phyloP scores from a whole-genome alignment of 441 rosid genomes.

The Pelargonium fulgidum region DNA sequence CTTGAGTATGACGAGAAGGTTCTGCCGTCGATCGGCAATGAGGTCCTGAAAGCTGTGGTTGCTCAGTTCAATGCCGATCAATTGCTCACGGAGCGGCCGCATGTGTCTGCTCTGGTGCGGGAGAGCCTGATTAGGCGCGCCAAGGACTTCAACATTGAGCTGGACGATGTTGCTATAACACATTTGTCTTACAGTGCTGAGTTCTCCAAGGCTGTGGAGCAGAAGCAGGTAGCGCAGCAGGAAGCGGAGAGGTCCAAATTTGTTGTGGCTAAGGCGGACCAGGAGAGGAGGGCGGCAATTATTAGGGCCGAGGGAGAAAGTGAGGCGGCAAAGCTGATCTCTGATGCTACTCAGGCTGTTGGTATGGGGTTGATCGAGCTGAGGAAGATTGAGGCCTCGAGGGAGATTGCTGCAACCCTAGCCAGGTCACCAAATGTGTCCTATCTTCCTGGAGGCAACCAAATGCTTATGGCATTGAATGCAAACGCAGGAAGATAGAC shows the following conservation, averaged over 20 bases:
- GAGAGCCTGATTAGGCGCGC: constrained; percentile 72
- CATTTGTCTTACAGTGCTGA: constrained; percentile 85
- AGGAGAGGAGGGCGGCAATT: constrained; percentile 92
- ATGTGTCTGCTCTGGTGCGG: constrained; percentile 73
- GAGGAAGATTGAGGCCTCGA: constrained; percentile 90
- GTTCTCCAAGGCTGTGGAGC: constrained; percentile 95
- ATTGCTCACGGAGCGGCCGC: constrained; percentile 93
- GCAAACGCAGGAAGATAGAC: constrained; percentile 56
- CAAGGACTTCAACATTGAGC: constrained; percentile 69
- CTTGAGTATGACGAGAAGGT: constrained; percentile 94
- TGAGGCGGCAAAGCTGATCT: constrained; percentile 78
- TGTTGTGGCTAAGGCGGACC: constrained; percentile 89
- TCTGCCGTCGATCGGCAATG: constrained; percentile 92
- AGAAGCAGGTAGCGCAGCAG: constrained; percentile 95
- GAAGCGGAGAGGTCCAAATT: constrained; percentile 95
- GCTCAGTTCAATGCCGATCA: constrained; percentile 99
- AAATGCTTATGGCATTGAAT: constrained; percentile 67
- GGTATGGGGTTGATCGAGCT: constrained; percentile 91
- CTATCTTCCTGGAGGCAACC: constrained; percentile 79
- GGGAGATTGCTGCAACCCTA: constrained; percentile 86
- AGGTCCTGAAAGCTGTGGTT: constrained; percentile 83
- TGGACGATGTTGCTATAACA: constrained; percentile 89
- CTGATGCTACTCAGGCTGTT: constrained; percentile 70
- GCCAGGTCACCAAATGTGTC: constrained; percentile 80
- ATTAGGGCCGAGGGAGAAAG: constrained; percentile 98